Percentiles rank a stretch among this genome's conserved stretches.
Conservation (phyloP, 2,329 filamentous ascomycete species). For the Escovopsis weberi region DNA sequence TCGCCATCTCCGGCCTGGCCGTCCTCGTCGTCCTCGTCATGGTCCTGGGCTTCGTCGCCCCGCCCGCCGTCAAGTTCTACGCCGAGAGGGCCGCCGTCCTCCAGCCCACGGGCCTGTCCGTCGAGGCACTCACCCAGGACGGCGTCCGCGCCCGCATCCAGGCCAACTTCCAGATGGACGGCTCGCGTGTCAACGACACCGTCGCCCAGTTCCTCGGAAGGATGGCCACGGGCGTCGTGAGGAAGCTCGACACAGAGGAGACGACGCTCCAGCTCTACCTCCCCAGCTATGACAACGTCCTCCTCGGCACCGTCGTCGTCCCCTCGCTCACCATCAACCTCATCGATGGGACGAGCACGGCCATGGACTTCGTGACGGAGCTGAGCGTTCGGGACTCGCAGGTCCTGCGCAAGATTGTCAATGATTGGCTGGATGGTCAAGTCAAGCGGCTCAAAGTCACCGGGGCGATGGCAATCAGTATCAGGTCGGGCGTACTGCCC, state of each 20-base stretch:
- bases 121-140: slow-evolving; percentile 68
- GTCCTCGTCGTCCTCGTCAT: slow-evolving; percentile 53
- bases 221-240: slow-evolving; percentile 66
- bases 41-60: slow-evolving; percentile 64
- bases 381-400: slow-evolving; percentile 63
- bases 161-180: slow-evolving; percentile 70
- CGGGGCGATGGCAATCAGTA: slow-evolving; percentile 55
- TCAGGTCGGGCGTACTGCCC: slow-evolving; percentile 67
- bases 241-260: slow-evolving; percentile 57
- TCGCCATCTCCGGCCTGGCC: slow-evolving; percentile 56
- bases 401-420: slow-evolving; percentile 63
- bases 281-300: slow-evolving; percentile 64
- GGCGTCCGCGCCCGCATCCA: slow-evolving; percentile 70
- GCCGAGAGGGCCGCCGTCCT: slow-evolving; percentile 70
- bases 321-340: slow-evolving; percentile 66
- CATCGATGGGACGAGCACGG: slow-evolving; percentile 61
- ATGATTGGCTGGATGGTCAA: slow-evolving; percentile 76
- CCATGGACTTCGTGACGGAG: slow-evolving; percentile 66
- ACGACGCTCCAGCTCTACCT: slow-evolving; percentile 64
- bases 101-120: slow-evolving; percentile 67
- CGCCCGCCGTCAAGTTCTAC: slow-evolving; percentile 71
- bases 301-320: slow-evolving; percentile 63
- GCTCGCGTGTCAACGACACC: slow-evolving; percentile 54
- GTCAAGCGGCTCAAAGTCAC: slow-evolving; percentile 56
- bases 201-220: slow-evolving; percentile 62